Evolutionary conservation across 2,329 filamentous ascomycete species (phyloP), one percentile per base, ranked within the genome.

Genomic region (Pleomassaria siparia): DNA sequence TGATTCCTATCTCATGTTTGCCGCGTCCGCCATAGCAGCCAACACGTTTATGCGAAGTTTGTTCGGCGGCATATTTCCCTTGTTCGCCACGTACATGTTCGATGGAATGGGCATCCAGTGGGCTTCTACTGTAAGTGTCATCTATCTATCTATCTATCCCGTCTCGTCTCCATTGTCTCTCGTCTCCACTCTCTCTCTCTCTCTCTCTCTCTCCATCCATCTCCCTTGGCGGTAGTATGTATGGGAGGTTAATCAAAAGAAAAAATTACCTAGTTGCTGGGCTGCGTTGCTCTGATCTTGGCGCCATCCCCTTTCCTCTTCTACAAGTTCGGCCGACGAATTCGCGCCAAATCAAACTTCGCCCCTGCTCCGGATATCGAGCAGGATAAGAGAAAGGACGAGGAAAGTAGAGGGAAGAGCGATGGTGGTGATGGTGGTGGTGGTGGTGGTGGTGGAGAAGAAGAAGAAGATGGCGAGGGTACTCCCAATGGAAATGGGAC

Each of bases 1-100:
- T 41, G 80, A 83, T 54, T 76, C 79, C 0, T 83, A 83, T 53
- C 71, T 83, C 36, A 80, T 82, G 69, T 75, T 75, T 52, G 77
- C 79, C 12, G 77, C 78, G 10, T 77, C 75, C 1, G 78, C 78
- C 13, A 77, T 81, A 30, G 79, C 79, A 8, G 79, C 77, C 5
- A 81, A 81, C 51, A 81, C 79, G 0, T 78, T 81, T 59, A 70
- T 80, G 55, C 71, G 78, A 15, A 77, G 73, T 8, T 62, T 80
- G 18, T 75, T 74, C 29, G 79, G 76, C 16, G 76, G 75, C 20
- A 70, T 71, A 3, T 80, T 81, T 58, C 80, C 80, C 0, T 72
- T 82, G 0, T 82, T 82, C 56, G 76, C 78, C 0, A 76, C 73
- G 0, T 40, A 40, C n/a, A 28, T 40, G 22, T 26, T 42, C 18